phyloP scores from a whole-genome alignment of 2,329 filamentous ascomycete species.

The Alternaria dauci region DNA sequence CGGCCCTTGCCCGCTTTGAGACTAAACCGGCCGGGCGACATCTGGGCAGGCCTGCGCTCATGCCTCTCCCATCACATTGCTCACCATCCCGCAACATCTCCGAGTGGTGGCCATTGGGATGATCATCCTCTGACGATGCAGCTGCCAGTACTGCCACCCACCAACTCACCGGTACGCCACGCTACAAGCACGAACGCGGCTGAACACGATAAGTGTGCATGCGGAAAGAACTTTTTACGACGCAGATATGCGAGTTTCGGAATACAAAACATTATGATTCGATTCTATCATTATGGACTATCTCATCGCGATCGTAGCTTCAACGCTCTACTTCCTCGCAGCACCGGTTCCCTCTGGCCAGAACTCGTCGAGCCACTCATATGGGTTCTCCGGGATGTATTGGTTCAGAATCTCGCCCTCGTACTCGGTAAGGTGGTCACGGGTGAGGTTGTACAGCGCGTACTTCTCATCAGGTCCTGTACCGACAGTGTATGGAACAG shows the following conservation, averaged over 20 bases:
- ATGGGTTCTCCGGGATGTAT: constrained; percentile 32
- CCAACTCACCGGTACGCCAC: background rate
- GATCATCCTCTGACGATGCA: background rate
- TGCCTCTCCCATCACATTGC: background rate
- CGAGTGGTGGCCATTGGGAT: too few relatives aligned
- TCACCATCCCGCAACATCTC: background rate
- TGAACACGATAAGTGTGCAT: background rate
- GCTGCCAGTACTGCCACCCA: background rate
- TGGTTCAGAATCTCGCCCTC: constrained; percentile 28
- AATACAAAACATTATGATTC: background rate
- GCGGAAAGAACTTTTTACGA: background rate
- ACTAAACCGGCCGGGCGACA: background rate
- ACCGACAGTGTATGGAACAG: constrained; percentile 35
- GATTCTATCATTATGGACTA: background rate
- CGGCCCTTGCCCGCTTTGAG: background rate
- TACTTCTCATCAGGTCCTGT: constrained; percentile 40
- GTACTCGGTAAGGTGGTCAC: constrained; percentile 33
- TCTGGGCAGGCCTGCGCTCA: background rate
- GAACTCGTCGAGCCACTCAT: constrained; percentile 34
- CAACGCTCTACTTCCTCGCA: background rate
- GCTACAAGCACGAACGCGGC: background rate
- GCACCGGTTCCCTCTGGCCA: constrained; percentile 23
- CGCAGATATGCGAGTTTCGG: too few relatives aligned
- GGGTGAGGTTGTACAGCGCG: constrained; percentile 36
- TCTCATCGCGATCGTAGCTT: background rate